phyloP scores from a whole-genome alignment of 306 rosid species.

The Rosa chinensis region DNA sequence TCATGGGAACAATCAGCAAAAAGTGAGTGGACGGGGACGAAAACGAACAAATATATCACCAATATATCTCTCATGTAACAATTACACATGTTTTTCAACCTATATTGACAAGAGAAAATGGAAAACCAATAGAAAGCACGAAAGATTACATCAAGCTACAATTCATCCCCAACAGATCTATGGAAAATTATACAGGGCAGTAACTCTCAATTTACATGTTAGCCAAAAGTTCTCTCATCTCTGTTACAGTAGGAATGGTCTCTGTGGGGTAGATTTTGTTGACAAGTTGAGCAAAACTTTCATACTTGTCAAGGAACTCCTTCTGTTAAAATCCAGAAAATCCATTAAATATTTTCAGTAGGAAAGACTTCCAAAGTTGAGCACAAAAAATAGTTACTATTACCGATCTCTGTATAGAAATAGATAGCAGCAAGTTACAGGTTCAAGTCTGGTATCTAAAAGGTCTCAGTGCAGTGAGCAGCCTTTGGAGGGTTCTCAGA shows the following conservation, averaged over 20 bases:
- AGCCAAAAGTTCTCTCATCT: constrained; percentile 70
- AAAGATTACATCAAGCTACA: constrained; percentile 18
- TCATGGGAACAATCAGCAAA: neutral
- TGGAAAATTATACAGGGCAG: constrained; percentile 17
- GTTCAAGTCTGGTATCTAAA: neutral
- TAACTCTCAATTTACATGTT: constrained; percentile 48
- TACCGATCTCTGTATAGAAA: neutral
- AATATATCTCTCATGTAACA: neutral
- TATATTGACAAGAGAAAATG: neutral
- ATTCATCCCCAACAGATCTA: constrained; percentile 23
- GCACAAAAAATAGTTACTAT: too few species aligned
- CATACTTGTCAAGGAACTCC: constrained; percentile 89
- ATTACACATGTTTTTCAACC: neutral
- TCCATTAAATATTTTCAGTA: constrained; percentile 21
- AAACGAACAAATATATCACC: neutral
- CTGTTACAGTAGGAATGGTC: constrained; percentile 53
- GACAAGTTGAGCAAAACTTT: constrained; percentile 76
- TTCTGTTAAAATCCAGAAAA: constrained; percentile 56
- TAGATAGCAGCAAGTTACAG: neutral
- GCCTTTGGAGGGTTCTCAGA: neutral
- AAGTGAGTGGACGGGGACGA: too few species aligned
- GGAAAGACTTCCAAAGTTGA: neutral
- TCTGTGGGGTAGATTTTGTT: constrained; percentile 84
- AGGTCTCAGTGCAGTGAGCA: neutral
- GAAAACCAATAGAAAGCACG: constrained; percentile 17